Percentiles rank a stretch among this genome's conserved stretches.
Conservation (phyloP, 805 yeast genomes). For the Lachancea fermentati region DNA sequence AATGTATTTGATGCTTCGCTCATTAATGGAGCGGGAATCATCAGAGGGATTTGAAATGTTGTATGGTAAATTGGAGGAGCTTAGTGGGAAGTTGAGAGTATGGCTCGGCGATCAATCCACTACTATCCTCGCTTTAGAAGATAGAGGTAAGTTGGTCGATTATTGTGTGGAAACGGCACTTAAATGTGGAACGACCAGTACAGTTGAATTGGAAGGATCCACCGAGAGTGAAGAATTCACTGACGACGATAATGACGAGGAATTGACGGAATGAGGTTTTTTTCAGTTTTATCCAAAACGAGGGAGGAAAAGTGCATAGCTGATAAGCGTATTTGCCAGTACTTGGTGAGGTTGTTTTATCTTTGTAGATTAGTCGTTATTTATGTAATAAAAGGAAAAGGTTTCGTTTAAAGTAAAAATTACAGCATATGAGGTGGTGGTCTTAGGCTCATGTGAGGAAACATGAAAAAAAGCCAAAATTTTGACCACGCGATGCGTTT, state of each 20-base stretch:
- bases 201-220: constrained; percentile 1
- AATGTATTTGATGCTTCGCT: constrained; percentile 21
- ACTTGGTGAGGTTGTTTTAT: neutral
- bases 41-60: constrained; percentile 1
- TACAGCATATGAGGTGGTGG: no score
- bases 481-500: neutral
- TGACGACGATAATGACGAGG: constrained; percentile 4
- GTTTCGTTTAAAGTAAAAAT: neutral
- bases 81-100: constrained; percentile 30
- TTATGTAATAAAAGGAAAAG: neutral
- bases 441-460: no score
- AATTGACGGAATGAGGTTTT: neutral
- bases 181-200: constrained; percentile 11
- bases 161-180: constrained; percentile 18
- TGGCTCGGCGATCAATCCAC: constrained; percentile 34
- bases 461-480: no score
- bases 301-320: neutral
- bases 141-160: constrained; percentile 31
- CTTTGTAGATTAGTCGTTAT: no score
- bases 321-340: neutral
- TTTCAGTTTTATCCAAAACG: neutral
- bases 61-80: constrained; percentile 23
- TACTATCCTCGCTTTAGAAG: constrained; percentile 22
- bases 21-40: constrained; percentile 16
- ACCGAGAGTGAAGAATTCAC: constrained; percentile 7